phyloP scores from a whole-genome alignment of 2,329 filamentous ascomycete species.

The Hypoxylon sp. region DNA sequence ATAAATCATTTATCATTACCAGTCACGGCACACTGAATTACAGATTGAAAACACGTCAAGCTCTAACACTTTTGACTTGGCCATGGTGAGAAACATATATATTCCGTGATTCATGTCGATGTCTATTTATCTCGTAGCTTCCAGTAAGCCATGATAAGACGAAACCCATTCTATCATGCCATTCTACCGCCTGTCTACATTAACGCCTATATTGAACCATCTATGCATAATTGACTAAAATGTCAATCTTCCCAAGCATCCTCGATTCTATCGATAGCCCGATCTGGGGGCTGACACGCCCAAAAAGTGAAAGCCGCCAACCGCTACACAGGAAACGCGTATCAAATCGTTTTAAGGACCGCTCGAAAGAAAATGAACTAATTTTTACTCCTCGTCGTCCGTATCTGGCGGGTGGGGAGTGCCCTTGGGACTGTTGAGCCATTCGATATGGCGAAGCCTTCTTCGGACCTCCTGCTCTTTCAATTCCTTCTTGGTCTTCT shows the following conservation, averaged over 20 bases:
- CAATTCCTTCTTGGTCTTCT: conserved; percentile 95
- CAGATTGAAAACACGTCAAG: not conserved
- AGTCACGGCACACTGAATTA: not conserved
- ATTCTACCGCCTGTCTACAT: conserved; percentile 37
- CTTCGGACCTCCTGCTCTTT: conserved; percentile 94
- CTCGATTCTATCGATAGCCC: conserved; percentile 22
- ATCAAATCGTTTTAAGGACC: conserved; percentile 18
- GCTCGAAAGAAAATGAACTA: not conserved
- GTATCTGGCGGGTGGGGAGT: conserved; percentile 83
- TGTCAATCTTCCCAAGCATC: conserved; percentile 29
- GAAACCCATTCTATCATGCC: conserved; percentile 40
- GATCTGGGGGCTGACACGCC: conserved; percentile 14
- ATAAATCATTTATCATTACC: too few species aligned
- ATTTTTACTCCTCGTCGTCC: conserved; percentile 75
- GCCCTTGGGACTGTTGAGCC: conserved; percentile 88
- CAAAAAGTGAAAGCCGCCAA: conserved; percentile 13
- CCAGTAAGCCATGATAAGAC: conserved; percentile 15
- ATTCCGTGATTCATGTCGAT: not conserved
- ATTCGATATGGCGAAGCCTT: conserved; percentile 86
- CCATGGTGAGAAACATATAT: not conserved
- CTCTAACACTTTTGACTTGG: not conserved
- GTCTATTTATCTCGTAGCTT: conserved; percentile 14
- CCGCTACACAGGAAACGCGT: conserved; percentile 15
- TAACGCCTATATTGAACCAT: conserved; percentile 34
- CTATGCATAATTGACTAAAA: conserved; percentile 28